Base-by-base conservation (phyloP, 2,329 filamentous ascomycete species). In the Aspergillus brasiliensis region DNA sequence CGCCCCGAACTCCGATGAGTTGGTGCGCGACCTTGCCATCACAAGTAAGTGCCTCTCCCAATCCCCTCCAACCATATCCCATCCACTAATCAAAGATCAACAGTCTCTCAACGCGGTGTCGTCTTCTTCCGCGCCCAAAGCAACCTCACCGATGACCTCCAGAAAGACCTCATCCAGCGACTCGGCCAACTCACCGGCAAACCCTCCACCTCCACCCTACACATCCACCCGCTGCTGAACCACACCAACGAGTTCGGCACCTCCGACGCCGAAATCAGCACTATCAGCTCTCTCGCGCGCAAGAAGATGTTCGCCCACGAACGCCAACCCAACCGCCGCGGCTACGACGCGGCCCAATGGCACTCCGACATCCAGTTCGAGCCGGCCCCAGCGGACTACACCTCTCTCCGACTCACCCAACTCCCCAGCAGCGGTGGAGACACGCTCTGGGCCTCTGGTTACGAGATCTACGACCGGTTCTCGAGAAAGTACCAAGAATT, bases 51-150 rank as follows among this genome's bases (percentile, higher is more conserved):
- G 75, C 10, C 44, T 23, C 15, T 15, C 38, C 13, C 38, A 8
- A 4, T 15, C 11, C 38, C 3, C 11, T 17, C 11, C 19, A 10
- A 19, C 8, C 21, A 17, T 11, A 13, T 10, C 17, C 15, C 8
- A 13, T 17, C 8, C 8, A 27, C 54, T 63, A 42, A 61, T 40
- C 8, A 42, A 42, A 17, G 3, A 3, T 13, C 13, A 5, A 8
- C 31, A 89, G 87, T 90, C 64, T 90, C 88, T 1, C 83, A 85
- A 58, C 84, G 88, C 0, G 88, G 88, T 5, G 88, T 91, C 3
- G 87, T 90, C 19, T 89, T 90, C 76, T 89, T 91, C 75, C 83
- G 87, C 15, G 82, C 83, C 21, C 88, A 91, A 64, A 77, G 85
- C 65, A 78, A 82, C 67, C 74, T 90, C 37, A 82, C 81, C 63